A percentile compares a stretch with the other conserved stretches of the same genome.
Conservation (phyloP, 768 basidiomycete genomes). For the Lactifluus piperatus region DNA sequence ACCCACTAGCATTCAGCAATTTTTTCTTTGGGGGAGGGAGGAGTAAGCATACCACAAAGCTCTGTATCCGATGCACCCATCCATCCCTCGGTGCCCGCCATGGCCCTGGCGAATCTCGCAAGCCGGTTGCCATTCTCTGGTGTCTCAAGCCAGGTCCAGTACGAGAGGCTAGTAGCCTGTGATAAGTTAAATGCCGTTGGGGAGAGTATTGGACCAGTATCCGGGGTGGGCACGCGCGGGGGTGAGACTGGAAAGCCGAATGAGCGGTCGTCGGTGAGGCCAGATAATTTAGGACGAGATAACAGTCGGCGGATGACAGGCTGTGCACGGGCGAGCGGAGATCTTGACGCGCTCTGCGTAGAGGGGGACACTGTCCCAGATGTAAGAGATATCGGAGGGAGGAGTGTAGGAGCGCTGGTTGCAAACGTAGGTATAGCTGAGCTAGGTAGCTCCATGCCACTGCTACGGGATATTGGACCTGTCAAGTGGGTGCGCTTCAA, state of each 20-base stretch:
- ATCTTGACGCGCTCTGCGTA: slow-evolving; percentile 2
- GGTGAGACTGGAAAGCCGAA: background rate
- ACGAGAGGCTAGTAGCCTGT: slow-evolving; percentile 41
- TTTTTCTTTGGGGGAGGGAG: background rate
- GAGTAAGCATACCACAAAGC: slow-evolving; percentile 20
- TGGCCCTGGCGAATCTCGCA: slow-evolving; percentile 65
- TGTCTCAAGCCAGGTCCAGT: slow-evolving; percentile 71
- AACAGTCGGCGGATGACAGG: slow-evolving; percentile 17
- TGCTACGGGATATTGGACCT: background rate
- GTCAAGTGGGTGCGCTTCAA: background rate
- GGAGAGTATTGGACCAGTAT: slow-evolving; percentile 26
- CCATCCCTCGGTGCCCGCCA: slow-evolving; percentile 67
- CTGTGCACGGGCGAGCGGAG: slow-evolving; percentile 13
- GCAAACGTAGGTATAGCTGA: background rate
- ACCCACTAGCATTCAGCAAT: slow-evolving; percentile 1
- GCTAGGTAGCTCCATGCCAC: slow-evolving; percentile 7
- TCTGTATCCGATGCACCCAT: slow-evolving; percentile 41
- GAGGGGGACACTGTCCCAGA: slow-evolving; percentile 1
- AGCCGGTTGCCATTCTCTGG: slow-evolving; percentile 38
- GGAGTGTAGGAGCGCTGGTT: slow-evolving; percentile 2
- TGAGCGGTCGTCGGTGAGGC: slow-evolving; percentile 1
- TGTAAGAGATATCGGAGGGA: slow-evolving; percentile 3
- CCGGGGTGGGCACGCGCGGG: background rate
- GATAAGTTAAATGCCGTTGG: slow-evolving; percentile 67
- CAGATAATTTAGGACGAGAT: slow-evolving; percentile 16